phyloP scores from a whole-genome alignment of 2,329 filamentous ascomycete species.

The Aotearoamyces nothofagi region DNA sequence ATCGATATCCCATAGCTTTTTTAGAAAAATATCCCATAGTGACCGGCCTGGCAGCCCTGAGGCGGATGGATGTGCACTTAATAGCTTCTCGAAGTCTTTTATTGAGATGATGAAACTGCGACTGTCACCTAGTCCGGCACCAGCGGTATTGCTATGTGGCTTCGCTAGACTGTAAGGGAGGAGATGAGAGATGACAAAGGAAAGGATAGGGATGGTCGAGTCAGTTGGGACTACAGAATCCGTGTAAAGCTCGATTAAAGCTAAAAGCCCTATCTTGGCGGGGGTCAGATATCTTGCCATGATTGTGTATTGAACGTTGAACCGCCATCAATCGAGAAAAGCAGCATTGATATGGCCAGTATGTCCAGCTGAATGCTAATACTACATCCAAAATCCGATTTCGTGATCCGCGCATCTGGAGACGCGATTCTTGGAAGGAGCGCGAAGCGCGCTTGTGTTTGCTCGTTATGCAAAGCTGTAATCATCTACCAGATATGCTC shows the following conservation, averaged over 20 bases:
- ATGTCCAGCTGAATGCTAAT: no score
- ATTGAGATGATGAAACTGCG: slow-evolving; percentile 32
- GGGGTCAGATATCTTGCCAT: slow-evolving; percentile 84
- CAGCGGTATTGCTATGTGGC: slow-evolving; percentile 5
- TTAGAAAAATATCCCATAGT: slow-evolving; percentile 79
- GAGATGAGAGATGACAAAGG: slow-evolving; percentile 62
- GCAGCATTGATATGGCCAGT: not conserved
- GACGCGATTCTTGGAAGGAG: no score
- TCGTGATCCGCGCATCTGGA: no score
- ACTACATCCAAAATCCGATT: no score
- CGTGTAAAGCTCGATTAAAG: slow-evolving; percentile 69
- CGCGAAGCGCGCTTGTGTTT: no score
- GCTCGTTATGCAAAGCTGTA: no score
- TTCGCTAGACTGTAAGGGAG: slow-evolving; percentile 31
- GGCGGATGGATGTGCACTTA: slow-evolving; percentile 33
- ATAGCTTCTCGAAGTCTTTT: slow-evolving; percentile 42
- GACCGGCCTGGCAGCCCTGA: slow-evolving; percentile 54
- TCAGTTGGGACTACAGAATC: slow-evolving; percentile 52
- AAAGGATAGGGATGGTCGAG: slow-evolving; percentile 61
- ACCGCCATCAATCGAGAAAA: not conserved
- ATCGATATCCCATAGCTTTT: slow-evolving; percentile 69
- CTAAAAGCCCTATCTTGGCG: slow-evolving; percentile 69
- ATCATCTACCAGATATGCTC: no score
- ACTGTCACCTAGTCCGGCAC: slow-evolving; percentile 4
- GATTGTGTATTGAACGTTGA: no score